phyloP scores from a whole-genome alignment of 805 yeast genomes.

The Wilhelminamyces savonicus region DNA sequence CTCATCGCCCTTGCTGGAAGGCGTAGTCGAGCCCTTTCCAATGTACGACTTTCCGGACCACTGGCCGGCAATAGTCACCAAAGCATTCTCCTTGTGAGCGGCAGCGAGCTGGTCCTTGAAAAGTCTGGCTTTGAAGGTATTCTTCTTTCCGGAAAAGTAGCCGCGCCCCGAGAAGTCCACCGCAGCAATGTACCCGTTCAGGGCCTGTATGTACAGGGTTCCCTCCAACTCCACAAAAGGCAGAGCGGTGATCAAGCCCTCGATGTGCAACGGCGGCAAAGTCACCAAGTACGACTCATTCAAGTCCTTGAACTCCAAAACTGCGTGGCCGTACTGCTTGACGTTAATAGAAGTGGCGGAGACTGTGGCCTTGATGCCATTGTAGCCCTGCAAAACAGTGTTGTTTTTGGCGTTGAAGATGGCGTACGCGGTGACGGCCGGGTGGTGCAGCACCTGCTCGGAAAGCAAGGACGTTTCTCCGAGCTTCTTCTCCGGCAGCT shows the following conservation, averaged over 20 bases:
- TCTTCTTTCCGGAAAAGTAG: constrained; percentile 91
- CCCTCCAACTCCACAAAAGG: constrained; percentile 96
- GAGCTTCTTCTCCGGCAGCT: constrained; percentile 36
- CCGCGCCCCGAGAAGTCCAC: constrained; percentile 90
- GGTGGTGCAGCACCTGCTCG: constrained; percentile 97
- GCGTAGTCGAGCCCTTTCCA: constrained; percentile 46
- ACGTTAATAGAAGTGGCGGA: constrained; percentile 74
- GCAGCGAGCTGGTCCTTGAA: constrained; percentile 47
- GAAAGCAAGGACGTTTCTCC: constrained; percentile 77
- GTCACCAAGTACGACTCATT: constrained; percentile 72
- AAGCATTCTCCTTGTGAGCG: constrained; percentile 51
- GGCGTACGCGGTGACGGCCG: constrained; percentile 93
- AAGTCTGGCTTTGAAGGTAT: constrained; percentile 82
- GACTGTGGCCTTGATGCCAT: constrained; percentile 80
- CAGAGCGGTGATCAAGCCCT: constrained; percentile 83
- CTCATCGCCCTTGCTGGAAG: constrained; percentile 38
- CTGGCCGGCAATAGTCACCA: constrained; percentile 81
- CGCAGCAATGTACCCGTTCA: constrained; percentile 66
- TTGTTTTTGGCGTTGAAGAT: constrained; percentile 67
- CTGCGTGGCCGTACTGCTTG: constrained; percentile 88
- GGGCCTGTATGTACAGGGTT: constrained; percentile 74
- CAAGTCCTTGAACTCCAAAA: constrained; percentile 56
- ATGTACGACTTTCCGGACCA: constrained; percentile 81
- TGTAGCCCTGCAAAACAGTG: constrained; percentile 77
- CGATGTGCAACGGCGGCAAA: constrained; percentile 92